These are phyloP conservation scores for Gracilaria domingensis DNA, from an alignment of 23 red algal species.

Conservation along the genomic window DNA sequence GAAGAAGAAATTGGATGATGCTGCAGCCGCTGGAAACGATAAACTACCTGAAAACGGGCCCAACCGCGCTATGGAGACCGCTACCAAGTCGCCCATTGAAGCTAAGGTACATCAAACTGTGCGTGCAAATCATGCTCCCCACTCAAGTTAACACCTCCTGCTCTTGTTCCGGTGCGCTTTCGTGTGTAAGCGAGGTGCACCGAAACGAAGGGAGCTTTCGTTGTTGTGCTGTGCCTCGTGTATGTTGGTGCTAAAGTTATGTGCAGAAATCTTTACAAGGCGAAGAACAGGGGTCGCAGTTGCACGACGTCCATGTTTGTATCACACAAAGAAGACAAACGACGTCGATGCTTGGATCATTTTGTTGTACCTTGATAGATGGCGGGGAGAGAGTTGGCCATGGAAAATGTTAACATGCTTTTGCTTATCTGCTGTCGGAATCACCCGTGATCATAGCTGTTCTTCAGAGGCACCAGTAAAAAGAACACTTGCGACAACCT, in stretches of 20 bases:
- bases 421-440: neutral
- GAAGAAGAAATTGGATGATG: constrained; percentile 32
- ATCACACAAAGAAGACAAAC: neutral
- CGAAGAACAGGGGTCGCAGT: neutral
- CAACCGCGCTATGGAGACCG: neutral
- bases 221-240: neutral
- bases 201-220: neutral
- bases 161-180: neutral
- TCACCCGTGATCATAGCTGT: neutral
- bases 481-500: neutral
- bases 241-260: neutral
- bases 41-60: neutral
- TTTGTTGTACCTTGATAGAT: neutral
- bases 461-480: neutral
- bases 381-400: neutral
- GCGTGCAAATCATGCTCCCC: neutral
- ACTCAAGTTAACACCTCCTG: neutral
- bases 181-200: neutral
- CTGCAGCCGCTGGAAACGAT: neutral
- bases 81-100: neutral
- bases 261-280: neutral
- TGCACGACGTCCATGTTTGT: neutral
- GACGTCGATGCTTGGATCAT: neutral
- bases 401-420: neutral
- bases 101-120: neutral